A percentile compares a stretch with the other conserved stretches of the same genome.
Evolutionary conservation across 2,329 filamentous ascomycete species (phyloP).

Genomic region (Pseudocercospora fijiensis): DNA sequence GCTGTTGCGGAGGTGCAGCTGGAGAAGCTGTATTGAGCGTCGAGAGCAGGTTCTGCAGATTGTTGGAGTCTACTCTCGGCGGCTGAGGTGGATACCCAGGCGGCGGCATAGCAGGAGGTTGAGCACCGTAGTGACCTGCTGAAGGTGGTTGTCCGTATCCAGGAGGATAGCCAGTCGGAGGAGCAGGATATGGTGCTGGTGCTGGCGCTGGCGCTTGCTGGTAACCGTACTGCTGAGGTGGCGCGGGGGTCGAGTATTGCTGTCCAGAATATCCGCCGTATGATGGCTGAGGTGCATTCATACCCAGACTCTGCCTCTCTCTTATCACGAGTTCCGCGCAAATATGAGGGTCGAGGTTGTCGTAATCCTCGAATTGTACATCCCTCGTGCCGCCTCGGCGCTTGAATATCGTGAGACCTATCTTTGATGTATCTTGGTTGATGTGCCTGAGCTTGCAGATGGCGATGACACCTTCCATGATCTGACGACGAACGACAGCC

Average conservation of each 20-base stretch:
- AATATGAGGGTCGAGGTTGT: slow-evolving; percentile 72
- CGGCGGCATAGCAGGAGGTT: slow-evolving; percentile 38
- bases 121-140: slow-evolving; percentile 28
- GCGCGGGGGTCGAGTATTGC: slow-evolving; percentile 18
- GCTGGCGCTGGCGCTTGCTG: slow-evolving; percentile 38
- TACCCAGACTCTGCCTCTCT: slow-evolving; percentile 56
- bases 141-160: slow-evolving; percentile 31
- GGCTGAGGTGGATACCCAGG: slow-evolving; percentile 36
- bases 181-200: slow-evolving; percentile 38
- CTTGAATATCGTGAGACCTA: slow-evolving; percentile 83
- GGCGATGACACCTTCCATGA: slow-evolving; percentile 83
- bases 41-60: slow-evolving; percentile 68
- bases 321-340: slow-evolving; percentile 79
- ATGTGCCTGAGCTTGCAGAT: slow-evolving; percentile 72
- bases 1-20: slow-evolving; percentile 16
- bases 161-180: slow-evolving; percentile 15
- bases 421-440: slow-evolving; percentile 68
- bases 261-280: slow-evolving; percentile 35
- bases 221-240: slow-evolving; percentile 32
- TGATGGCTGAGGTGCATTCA: slow-evolving; percentile 22
- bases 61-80: slow-evolving; percentile 65
- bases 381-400: slow-evolving; percentile 70
- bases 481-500: slow-evolving; percentile 78
- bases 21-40: slow-evolving; percentile 50
- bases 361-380: slow-evolving; percentile 83